These are phyloP conservation scores for Leishmania gerbilli DNA, from an alignment of 208 protist genomes.

Conservation along the genomic window DNA sequence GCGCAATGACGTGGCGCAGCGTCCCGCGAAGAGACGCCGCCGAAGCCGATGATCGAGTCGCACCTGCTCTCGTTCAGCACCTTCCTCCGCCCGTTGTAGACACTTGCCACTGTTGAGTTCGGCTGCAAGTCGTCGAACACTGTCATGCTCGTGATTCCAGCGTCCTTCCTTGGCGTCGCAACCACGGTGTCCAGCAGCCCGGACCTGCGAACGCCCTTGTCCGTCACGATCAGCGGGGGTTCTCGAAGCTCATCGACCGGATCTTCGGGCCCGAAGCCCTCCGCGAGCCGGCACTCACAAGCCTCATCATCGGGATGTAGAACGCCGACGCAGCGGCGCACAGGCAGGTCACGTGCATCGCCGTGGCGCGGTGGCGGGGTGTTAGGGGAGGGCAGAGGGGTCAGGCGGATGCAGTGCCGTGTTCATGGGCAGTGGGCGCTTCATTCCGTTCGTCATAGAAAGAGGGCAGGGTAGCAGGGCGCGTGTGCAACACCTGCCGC, in stretches of 20 bases:
- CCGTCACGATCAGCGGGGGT: conserved; percentile 68
- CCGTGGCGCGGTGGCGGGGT: conserved; percentile 2
- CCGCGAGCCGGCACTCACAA: conserved; percentile 40
- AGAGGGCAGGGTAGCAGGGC: too few species aligned
- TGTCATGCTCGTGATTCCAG: conserved; percentile 42
- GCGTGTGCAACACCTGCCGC: neutral
- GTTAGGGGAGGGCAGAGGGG: neutral
- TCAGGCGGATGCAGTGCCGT: neutral
- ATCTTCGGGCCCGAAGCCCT: conserved; percentile 66
- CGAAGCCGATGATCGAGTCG: too few species aligned
- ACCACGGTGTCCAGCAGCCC: conserved; percentile 62
- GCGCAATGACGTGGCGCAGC: too few species aligned
- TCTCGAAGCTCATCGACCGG: conserved; percentile 52
- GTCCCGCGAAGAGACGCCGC: too few species aligned
- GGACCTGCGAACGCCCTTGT: conserved; percentile 57
- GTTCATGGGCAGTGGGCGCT: neutral
- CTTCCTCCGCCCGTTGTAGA: conserved; percentile 53
- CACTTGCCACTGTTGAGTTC: conserved; percentile 67
- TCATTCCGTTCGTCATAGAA: too few species aligned
- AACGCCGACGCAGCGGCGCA: conserved; percentile 55
- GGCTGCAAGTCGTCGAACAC: conserved; percentile 69
- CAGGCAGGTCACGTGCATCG: conserved; percentile 35
- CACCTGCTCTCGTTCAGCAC: conserved; percentile 27
- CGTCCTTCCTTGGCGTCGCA: conserved; percentile 54
- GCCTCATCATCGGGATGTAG: conserved; percentile 64